Conservation (phyloP, 495 filamentous ascomycete species). For the Cercophora scortea region DNA sequence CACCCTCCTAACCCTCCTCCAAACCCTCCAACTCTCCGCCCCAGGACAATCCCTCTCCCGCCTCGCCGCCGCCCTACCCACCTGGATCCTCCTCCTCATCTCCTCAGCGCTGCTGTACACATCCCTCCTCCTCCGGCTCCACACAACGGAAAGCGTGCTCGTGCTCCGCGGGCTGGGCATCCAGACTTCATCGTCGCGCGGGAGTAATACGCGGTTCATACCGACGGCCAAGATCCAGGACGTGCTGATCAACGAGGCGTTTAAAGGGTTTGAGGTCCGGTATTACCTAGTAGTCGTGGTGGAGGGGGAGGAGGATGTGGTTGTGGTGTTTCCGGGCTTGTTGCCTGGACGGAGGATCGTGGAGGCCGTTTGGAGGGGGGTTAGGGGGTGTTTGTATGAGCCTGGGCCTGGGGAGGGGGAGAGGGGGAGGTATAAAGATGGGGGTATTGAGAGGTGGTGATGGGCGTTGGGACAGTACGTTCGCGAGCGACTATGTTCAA, state of each 20-base stretch:
- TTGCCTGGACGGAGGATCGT: slow-evolving; percentile 61
- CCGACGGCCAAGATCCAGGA: slow-evolving; percentile 87
- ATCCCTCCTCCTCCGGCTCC: slow-evolving; percentile 26
- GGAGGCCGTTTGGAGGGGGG: slow-evolving; percentile 82
- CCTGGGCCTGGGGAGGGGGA: too few relatives aligned
- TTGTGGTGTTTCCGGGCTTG: slow-evolving; percentile 87
- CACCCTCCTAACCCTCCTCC: background rate
- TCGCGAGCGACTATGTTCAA: background rate
- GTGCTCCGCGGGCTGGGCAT: slow-evolving; percentile 86
- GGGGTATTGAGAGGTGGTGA: background rate
- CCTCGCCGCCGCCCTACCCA: slow-evolving; percentile 18
- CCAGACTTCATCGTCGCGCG: slow-evolving; percentile 53
- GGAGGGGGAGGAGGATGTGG: slow-evolving; percentile 77
- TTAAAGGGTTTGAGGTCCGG: slow-evolving; percentile 82
- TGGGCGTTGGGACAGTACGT: background rate
- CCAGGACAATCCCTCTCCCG: slow-evolving; percentile 19
- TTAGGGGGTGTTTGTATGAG: slow-evolving; percentile 69
- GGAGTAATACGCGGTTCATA: slow-evolving; percentile 64
- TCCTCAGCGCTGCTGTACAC: slow-evolving; percentile 28
- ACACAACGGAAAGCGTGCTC: slow-evolving; percentile 74
- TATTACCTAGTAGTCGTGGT: slow-evolving; percentile 89
- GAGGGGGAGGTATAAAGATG: background rate
- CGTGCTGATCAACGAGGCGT: slow-evolving; percentile 91
- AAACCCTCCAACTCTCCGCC: slow-evolving; percentile 12
- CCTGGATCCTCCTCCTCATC: slow-evolving; percentile 24